Conservation (phyloP, 129 eudicot genomes). For the Helianthus annuus region DNA sequence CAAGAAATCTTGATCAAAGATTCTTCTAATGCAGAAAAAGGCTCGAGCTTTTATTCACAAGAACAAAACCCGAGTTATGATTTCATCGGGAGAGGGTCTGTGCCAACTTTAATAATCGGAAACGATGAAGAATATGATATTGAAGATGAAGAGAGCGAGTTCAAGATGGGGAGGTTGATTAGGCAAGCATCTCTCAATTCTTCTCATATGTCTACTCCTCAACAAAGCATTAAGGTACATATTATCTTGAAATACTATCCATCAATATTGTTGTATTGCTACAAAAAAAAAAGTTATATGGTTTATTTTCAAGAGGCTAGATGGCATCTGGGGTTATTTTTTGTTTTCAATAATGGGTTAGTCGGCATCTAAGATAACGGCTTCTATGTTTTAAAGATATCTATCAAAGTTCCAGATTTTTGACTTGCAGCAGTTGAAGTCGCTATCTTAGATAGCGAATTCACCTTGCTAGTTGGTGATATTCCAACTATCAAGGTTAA, state of each 20-base stretch:
- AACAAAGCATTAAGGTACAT: constrained; percentile 60
- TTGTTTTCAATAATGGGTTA: no score
- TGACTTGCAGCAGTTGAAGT: no score
- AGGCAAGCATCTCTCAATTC: constrained; percentile 81
- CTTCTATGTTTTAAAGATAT: no score
- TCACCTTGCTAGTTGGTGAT: no score
- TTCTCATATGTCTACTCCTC: constrained; percentile 48
- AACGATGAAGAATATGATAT: constrained; percentile 39
- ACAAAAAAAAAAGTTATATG: no score
- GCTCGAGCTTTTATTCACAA: constrained; percentile 14
- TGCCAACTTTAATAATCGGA: constrained; percentile 27
- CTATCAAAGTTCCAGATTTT: no score
- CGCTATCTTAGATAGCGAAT: no score
- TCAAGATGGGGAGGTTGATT: constrained; percentile 73
- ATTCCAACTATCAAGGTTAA: no score
- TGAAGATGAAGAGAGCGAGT: constrained; percentile 69
- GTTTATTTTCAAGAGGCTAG: no score
- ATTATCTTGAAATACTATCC: background rate
- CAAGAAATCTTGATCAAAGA: constrained; percentile 34
- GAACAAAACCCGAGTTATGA: constrained; percentile 7
- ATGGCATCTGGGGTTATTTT: no score
- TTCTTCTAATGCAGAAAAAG: constrained; percentile 24
- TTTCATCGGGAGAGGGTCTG: constrained; percentile 34
- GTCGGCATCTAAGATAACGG: no score
- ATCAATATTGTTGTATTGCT: background rate